These are phyloP conservation scores for Zhuliangozyma parablackwelliae DNA, from an alignment of 1,139 yeast genomes.

Conservation along the genomic window DNA sequence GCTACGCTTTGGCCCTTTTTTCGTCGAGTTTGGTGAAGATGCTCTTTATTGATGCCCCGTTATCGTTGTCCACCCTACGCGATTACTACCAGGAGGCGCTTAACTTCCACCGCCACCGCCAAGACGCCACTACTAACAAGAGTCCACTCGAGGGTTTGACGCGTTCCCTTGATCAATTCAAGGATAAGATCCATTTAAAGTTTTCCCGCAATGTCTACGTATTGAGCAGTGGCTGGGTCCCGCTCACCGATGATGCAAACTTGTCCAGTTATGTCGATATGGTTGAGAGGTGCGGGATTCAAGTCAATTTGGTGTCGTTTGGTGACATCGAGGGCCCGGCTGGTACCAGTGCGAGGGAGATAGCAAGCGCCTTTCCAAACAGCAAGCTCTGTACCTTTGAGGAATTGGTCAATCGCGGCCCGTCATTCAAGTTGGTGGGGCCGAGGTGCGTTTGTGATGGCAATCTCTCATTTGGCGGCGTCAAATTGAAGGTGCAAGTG, in stretches of 20 bases:
- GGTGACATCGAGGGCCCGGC: constrained; percentile 15
- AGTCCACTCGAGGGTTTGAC: constrained; percentile 25
- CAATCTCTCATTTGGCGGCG: constrained; percentile 29
- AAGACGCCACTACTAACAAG: constrained; percentile 2
- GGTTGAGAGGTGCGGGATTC: constrained; percentile 10
- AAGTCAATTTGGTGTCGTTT: constrained; percentile 27
- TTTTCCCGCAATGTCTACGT: constrained; percentile 40
- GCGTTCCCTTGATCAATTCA: constrained; percentile 28
- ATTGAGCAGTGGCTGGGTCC: constrained; percentile 32
- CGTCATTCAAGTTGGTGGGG: constrained; percentile 30
- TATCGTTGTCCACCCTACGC: constrained; percentile 20
- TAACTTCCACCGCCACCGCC: constrained; percentile 4
- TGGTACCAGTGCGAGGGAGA: no score
- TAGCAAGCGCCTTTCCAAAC: constrained; percentile 4
- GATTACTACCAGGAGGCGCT: constrained; percentile 9
- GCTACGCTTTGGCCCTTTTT: constrained; percentile 6
- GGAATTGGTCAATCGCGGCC: constrained; percentile 11
- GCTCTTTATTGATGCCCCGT: constrained; percentile 12
- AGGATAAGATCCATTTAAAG: constrained; percentile 16
- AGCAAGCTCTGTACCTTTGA: constrained; percentile 10
- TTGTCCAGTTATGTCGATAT: neutral
- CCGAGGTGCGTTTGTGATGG: constrained; percentile 39
- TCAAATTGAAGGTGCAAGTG: constrained; percentile 50
- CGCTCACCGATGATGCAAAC: neutral
- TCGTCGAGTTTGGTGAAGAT: neutral